Evolutionary conservation across 2,329 filamentous ascomycete genomes (phyloP).

Genomic region (Fusarium sarcochroum): DNA sequence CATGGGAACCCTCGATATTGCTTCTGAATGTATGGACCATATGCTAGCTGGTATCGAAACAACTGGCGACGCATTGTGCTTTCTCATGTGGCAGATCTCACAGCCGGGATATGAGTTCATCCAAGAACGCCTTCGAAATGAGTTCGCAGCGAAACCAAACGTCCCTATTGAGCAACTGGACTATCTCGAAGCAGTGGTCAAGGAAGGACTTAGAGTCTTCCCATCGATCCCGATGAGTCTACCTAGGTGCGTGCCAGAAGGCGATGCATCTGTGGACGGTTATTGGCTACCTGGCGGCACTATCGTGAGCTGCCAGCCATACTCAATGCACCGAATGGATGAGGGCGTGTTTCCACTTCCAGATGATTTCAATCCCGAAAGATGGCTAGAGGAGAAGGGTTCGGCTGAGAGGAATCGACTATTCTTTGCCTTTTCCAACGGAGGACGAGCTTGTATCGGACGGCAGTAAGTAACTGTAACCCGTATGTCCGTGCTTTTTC

Average conservation of each 20-base stretch:
- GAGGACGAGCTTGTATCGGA: constrained; percentile 34
- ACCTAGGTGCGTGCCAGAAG: constrained; percentile 21
- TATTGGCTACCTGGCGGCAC: constrained; percentile 32
- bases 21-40: constrained; percentile 41
- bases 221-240: constrained; percentile 32
- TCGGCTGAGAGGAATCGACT: constrained; percentile 19
- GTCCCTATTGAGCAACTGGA: constrained; percentile 14
- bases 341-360: constrained; percentile 15
- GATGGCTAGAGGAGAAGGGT: constrained; percentile 27
- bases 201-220: constrained; percentile 32
- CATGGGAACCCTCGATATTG: constrained; percentile 18
- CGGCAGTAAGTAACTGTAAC: constrained; percentile 32
- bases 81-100: constrained; percentile 40
- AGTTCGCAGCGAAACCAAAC: constrained; percentile 3
- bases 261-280: constrained; percentile 15
- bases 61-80: constrained; percentile 39
- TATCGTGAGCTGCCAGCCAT: constrained; percentile 35
- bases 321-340: constrained; percentile 32
- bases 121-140: constrained; percentile 8
- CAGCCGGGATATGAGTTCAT: constrained; percentile 23
- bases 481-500: rapidly evolving
- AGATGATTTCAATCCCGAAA: constrained; percentile 22
- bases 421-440: constrained; percentile 35
- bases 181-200: constrained; percentile 35
- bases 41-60: constrained; percentile 41